Evolutionary conservation across 176 grass and related monocot genomes (phyloP).

Genomic region (Pharus latifolius): DNA sequence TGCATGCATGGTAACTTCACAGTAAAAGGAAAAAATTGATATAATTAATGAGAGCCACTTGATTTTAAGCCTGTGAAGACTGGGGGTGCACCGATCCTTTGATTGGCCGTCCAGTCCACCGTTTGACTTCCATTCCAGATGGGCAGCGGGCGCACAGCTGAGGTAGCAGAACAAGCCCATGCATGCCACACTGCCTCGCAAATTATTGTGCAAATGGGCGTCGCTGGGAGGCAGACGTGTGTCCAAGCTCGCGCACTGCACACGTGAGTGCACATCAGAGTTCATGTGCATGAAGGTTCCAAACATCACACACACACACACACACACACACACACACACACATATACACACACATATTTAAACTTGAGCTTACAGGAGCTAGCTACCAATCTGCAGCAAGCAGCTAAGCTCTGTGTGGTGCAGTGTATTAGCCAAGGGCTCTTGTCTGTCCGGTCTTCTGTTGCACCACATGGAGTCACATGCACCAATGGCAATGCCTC

Average conservation of each 20-base stretch:
- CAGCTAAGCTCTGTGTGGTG: neutral
- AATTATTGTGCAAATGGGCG: conserved; percentile 10
- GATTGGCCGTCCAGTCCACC: no score
- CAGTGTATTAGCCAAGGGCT: neutral
- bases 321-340: no score
- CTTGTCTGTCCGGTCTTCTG: conserved; percentile 8
- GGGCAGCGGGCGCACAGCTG: conserved; percentile 1
- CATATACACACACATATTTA: conserved; percentile 15
- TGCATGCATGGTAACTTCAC: no score
- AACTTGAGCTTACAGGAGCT: conserved; percentile 5
- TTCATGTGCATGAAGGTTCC: conserved; percentile 60
- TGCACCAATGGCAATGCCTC: neutral
- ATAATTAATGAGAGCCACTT: no score
- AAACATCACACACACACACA: conserved; percentile 14
- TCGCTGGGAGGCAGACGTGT: conserved; percentile 14
- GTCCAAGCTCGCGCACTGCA: conserved; percentile 35
- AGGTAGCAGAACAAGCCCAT: conserved; percentile 27
- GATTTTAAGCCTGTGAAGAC: no score
- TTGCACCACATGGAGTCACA: conserved; percentile 27
- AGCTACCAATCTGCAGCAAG: neutral
- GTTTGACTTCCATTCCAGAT: neutral
- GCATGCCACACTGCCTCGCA: conserved; percentile 23
- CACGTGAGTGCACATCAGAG: conserved; percentile 44
- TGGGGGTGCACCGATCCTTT: no score
- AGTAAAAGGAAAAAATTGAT: no score